Conservation (phyloP, 2,329 filamentous ascomycete species). For the Cladosporium sphaerospermum region DNA sequence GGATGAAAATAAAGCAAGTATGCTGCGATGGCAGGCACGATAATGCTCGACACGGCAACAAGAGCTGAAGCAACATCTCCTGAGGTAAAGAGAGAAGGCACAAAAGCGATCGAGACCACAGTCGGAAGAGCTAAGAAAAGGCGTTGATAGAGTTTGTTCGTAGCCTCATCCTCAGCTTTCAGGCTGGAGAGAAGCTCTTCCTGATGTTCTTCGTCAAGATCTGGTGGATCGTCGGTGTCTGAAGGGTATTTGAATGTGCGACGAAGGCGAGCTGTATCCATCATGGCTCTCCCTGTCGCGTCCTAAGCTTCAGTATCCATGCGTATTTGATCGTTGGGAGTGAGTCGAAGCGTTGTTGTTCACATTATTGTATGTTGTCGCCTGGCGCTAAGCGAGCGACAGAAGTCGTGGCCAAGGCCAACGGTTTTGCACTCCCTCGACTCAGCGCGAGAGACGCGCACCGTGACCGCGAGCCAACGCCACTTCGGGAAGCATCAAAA, state of each 20-base stretch:
- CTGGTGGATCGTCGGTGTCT: slow-evolving; percentile 46
- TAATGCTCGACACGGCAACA: slow-evolving; percentile 52
- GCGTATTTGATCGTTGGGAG: too few species aligned
- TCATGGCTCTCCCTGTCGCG: slow-evolving; percentile 16
- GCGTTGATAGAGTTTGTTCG: slow-evolving; percentile 31
- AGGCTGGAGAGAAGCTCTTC: slow-evolving; percentile 56
- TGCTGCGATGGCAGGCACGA: slow-evolving; percentile 46
- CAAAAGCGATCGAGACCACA: slow-evolving; percentile 50
- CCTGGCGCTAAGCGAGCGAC: neutral
- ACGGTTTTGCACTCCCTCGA: too few species aligned
- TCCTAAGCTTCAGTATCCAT: too few species aligned
- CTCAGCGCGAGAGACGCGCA: neutral
- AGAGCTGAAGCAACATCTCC: slow-evolving; percentile 34
- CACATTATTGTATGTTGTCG: too few species aligned
- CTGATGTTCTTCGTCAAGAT: slow-evolving; percentile 70
- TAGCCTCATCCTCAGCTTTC: slow-evolving; percentile 43
- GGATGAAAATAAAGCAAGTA: slow-evolving; percentile 49
- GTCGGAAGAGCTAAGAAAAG: slow-evolving; percentile 56
- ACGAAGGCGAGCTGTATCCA: slow-evolving; percentile 60
- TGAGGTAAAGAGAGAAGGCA: slow-evolving; percentile 40
- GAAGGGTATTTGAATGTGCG: slow-evolving; percentile 71
- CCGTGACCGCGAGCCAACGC: neutral
- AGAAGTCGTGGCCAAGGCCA: neutral
- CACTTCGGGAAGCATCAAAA: neutral
- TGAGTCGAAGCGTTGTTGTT: neutral